Percentiles rank a stretch among this genome's conserved stretches.
Evolutionary conservation across 306 rosid genomes (phyloP).

Genomic region (Vachellia collinsii): DNA sequence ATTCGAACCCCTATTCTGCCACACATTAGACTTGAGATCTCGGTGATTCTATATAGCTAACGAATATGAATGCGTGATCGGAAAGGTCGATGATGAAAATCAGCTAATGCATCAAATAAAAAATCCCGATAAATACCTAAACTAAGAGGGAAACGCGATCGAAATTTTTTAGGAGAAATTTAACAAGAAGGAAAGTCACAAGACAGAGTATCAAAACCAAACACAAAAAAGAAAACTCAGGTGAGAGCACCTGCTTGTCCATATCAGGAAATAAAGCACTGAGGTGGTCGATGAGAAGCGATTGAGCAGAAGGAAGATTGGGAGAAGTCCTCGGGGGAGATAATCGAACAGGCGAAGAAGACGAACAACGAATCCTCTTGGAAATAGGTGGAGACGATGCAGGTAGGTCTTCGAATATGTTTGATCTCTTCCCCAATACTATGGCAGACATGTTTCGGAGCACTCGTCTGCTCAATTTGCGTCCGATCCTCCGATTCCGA

Average conservation of each 20-base stretch:
- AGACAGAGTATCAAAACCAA: background rate
- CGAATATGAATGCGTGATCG: background rate
- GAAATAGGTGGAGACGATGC: conserved; percentile 54
- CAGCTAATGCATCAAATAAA: background rate
- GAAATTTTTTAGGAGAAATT: background rate
- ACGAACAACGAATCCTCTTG: conserved; percentile 69
- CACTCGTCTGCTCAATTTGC: conserved; percentile 54
- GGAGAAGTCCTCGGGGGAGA: conserved; percentile 49
- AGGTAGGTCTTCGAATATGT: conserved; percentile 71
- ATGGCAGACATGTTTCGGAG: conserved; percentile 91
- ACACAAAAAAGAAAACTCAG: background rate
- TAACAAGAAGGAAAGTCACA: background rate
- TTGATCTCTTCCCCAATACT: conserved; percentile 95
- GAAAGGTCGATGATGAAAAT: background rate
- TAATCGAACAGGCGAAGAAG: conserved; percentile 63
- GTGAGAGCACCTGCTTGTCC: conserved; percentile 66
- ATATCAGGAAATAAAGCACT: conserved; percentile 66
- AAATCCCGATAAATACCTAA: too few relatives aligned
- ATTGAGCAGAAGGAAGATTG: conserved; percentile 35
- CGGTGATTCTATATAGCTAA: background rate
- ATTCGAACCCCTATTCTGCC: background rate
- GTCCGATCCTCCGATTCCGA: conserved; percentile 42
- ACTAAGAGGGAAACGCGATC: background rate
- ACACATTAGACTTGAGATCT: background rate
- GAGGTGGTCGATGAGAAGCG: conserved; percentile 58